These are phyloP conservation scores for Eutrema salsugineum DNA, from an alignment of 441 rosid genomes.

Conservation along the genomic window DNA sequence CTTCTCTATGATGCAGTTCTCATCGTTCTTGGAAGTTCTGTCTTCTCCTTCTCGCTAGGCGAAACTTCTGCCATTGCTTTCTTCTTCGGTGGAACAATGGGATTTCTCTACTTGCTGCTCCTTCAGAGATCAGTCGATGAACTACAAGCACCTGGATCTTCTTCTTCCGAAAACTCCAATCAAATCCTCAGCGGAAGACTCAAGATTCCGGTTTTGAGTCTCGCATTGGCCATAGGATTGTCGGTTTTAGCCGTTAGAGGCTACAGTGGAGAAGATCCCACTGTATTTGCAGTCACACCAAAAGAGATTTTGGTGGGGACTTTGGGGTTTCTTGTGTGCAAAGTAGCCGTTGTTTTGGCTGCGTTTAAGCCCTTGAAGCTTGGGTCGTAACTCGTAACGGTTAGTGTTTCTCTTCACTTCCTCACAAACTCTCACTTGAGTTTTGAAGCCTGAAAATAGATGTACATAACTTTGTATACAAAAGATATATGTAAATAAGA, in stretches of 20 bases:
- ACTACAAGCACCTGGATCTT: constrained; percentile 40
- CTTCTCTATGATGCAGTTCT: constrained; percentile 64
- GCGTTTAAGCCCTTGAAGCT: constrained; percentile 61
- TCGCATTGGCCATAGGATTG: constrained; percentile 50
- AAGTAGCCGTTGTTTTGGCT: constrained; percentile 77
- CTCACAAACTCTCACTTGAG: constrained; percentile 5
- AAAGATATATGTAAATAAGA: constrained; percentile 3
- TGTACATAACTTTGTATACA: constrained; percentile 17
- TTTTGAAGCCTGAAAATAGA: constrained; percentile 29
- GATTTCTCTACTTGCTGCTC: constrained; percentile 63
- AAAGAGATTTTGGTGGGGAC: constrained; percentile 64
- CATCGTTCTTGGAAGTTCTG: constrained; percentile 43
- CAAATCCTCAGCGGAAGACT: constrained; percentile 25
- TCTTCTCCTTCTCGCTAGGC: constrained; percentile 41
- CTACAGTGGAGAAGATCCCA: constrained; percentile 31
- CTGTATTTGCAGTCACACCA: constrained; percentile 44
- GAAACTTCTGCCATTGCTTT: constrained; percentile 60
- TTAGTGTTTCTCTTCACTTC: not conserved
- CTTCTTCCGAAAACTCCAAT: constrained; percentile 29
- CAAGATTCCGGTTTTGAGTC: constrained; percentile 42
- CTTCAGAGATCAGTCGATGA: constrained; percentile 77
- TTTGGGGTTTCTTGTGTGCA: constrained; percentile 79
- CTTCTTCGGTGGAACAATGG: constrained; percentile 62
- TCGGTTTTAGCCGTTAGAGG: constrained; percentile 42
- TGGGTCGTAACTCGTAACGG: constrained; percentile 11